Percentiles rank a stretch among this genome's conserved stretches.
Evolutionary conservation across 2,329 filamentous ascomycete species (phyloP).

Genomic region (Lasiodiplodia theobromae): DNA sequence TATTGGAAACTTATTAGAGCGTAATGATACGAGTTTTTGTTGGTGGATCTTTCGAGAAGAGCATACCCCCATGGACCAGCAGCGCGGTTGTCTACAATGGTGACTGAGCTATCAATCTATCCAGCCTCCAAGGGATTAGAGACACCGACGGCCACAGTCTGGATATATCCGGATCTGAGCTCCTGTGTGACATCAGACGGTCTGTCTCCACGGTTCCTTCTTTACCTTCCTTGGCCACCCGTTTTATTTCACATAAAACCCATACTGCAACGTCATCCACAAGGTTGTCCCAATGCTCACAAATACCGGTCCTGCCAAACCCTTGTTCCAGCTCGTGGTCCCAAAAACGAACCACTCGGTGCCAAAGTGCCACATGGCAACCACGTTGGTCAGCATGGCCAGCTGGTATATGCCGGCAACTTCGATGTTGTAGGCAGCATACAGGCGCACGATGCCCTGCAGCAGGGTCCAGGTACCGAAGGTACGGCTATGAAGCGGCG

Average conservation of each 20-base stretch:
- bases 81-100: neutral
- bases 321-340: conserved; percentile 70
- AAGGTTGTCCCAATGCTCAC: conserved; percentile 62
- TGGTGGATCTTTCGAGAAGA: neutral
- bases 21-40: neutral
- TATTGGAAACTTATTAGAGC: neutral
- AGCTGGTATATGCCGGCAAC: conserved; percentile 78
- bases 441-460: conserved; percentile 77
- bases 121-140: no score
- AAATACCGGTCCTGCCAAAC: conserved; percentile 65
- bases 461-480: conserved; percentile 91
- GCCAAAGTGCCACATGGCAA: conserved; percentile 79
- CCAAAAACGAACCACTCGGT: conserved; percentile 83
- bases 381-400: conserved; percentile 79
- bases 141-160: no score
- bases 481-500: conserved; percentile 76
- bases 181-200: no score
- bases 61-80: neutral
- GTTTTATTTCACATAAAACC: conserved; percentile 66
- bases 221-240: neutral
- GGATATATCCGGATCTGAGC: no score
- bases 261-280: conserved; percentile 74
- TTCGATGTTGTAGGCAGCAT: conserved; percentile 82
- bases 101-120: no score
- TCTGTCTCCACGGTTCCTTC: no score